Conservation (phyloP, 2,329 filamentous ascomycete species). For the Tolypocladium capitatum region DNA sequence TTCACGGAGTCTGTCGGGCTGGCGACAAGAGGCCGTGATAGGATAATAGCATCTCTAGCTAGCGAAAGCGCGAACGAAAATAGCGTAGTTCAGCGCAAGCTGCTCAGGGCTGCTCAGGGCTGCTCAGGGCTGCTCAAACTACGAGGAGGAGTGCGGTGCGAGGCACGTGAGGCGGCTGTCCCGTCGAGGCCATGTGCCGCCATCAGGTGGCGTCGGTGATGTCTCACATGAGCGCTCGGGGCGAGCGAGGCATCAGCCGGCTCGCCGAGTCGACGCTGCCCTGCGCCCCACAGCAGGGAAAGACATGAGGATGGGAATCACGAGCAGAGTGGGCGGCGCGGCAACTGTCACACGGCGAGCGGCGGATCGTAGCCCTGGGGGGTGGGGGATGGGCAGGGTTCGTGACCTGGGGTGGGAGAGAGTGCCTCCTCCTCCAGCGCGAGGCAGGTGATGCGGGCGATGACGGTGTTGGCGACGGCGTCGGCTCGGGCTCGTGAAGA, state of each 20-base stretch:
- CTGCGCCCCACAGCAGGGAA: neutral
- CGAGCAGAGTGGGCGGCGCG: neutral
- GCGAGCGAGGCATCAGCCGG: neutral
- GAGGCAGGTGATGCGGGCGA: neutral
- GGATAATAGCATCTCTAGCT: too few species aligned
- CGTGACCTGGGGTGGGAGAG: neutral
- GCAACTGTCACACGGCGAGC: neutral
- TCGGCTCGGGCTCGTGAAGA: neutral
- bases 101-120: neutral
- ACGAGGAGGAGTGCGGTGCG: neutral
- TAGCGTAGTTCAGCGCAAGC: too few species aligned
- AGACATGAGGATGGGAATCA: neutral
- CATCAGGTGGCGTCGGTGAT: slow-evolving; percentile 6
- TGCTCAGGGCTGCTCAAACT: neutral
- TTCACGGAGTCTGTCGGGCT: neutral
- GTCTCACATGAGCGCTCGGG: slow-evolving; percentile 3
- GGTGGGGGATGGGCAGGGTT: neutral
- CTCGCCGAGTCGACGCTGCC: neutral
- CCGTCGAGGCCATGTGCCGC: slow-evolving; percentile 5
- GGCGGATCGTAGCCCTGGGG: neutral
- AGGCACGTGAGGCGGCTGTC: neutral
- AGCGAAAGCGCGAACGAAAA: neutral
- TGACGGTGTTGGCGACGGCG: too few species aligned
- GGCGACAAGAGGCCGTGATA: neutral
- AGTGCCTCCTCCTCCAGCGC: neutral